phyloP scores from a whole-genome alignment of 164 flowering plant genomes.

The Vitis vinifera region DNA sequence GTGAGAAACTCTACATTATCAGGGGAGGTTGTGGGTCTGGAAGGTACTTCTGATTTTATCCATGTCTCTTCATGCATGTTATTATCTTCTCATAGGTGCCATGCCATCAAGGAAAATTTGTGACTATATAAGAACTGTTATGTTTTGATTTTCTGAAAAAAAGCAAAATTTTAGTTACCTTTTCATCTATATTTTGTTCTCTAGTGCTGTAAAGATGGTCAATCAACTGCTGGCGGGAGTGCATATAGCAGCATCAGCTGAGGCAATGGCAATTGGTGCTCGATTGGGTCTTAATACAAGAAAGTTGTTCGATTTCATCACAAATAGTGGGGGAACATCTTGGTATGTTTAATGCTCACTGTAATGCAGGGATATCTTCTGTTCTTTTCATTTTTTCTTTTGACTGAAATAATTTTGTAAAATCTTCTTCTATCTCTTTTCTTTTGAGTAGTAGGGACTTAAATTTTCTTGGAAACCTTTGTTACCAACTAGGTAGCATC shows the following conservation, averaged over 20 bases:
- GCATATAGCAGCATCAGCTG: slow-evolving; percentile 97
- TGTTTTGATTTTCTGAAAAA: neutral
- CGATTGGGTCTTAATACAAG: slow-evolving; percentile 84
- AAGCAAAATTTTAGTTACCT: neutral
- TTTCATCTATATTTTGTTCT: slow-evolving; percentile 8
- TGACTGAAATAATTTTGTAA: too few relatives aligned
- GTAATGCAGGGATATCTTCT: neutral
- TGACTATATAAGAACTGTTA: neutral
- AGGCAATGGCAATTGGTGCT: slow-evolving; percentile 98
- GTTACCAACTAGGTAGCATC: too few relatives aligned
- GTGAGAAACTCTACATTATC: slow-evolving; percentile 92
- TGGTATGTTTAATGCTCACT: slow-evolving; percentile 54
- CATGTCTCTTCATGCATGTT: neutral
- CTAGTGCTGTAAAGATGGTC: slow-evolving; percentile 91
- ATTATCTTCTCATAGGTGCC: neutral
- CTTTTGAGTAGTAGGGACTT: too few relatives aligned
- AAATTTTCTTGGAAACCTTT: too few relatives aligned
- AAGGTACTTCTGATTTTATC: slow-evolving; percentile 53
- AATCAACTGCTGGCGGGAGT: slow-evolving; percentile 99
- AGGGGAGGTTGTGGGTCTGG: slow-evolving; percentile 97
- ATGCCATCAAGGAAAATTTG: too few relatives aligned
- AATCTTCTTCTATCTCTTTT: too few relatives aligned
- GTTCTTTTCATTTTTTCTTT: neutral
- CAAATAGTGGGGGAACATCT: slow-evolving; percentile 68
- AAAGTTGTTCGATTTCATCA: slow-evolving; percentile 69